Evolutionary conservation across 176 grass and related monocot species (phyloP).

Genomic region (Triticum timopheevii): DNA sequence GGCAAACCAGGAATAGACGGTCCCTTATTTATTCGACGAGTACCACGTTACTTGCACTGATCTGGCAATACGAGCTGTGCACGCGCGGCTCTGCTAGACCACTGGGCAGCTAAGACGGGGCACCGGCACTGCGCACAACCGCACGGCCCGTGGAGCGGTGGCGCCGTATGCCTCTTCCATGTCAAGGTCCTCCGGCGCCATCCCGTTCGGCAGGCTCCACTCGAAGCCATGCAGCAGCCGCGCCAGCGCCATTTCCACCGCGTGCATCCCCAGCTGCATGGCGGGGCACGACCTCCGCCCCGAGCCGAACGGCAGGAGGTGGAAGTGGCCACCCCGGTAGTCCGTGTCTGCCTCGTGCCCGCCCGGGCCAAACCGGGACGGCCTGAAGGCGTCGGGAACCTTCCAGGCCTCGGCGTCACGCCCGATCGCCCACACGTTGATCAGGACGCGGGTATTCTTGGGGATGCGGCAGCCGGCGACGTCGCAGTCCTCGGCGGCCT

Average conservation of each 20-base stretch:
- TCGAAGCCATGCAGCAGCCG: conserved; percentile 52
- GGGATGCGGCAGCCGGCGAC: conserved; percentile 47
- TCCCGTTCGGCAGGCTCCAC: conserved; percentile 42
- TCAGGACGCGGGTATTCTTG: conserved; percentile 36
- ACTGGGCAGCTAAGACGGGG: too few species aligned
- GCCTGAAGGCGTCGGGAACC: conserved; percentile 32
- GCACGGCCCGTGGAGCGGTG: conserved; percentile 42
- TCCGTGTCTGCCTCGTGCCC: conserved; percentile 30
- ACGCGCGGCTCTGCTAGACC: too few species aligned
- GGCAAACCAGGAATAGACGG: too few species aligned
- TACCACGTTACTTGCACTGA: too few species aligned
- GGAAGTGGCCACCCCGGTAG: conserved; percentile 57
- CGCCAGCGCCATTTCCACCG: conserved; percentile 42
- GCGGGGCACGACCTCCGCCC: conserved; percentile 55
- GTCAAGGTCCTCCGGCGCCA: conserved; percentile 47
- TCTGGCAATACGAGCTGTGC: too few species aligned
- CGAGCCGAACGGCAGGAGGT: conserved; percentile 59
- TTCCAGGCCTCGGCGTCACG: conserved; percentile 46
- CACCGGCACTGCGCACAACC: conserved; percentile 26
- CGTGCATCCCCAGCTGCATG: conserved; percentile 50
- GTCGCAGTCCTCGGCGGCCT: conserved; percentile 46
- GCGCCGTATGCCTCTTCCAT: conserved; percentile 53
- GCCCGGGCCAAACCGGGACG: conserved; percentile 29
- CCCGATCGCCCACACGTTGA: conserved; percentile 57
- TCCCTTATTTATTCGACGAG: too few species aligned